Evolutionary conservation across 805 yeast species (phyloP), one percentile per base, ranked within the genome.

Genomic region (Sugiyamaella americana): DNA sequence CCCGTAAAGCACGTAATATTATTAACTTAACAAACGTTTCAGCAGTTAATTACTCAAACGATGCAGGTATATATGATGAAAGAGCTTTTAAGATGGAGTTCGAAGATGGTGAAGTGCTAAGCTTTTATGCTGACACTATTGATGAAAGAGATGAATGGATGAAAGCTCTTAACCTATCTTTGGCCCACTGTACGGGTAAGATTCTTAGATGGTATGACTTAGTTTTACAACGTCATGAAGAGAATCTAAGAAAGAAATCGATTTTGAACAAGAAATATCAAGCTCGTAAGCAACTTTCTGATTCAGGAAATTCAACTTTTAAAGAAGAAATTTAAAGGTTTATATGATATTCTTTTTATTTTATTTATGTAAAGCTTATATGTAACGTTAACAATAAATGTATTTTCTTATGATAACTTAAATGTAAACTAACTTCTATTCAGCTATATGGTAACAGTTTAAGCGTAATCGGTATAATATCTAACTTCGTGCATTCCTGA

Each of bases 101-200:
- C 64, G 73, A 76, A 34, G 84, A 88, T 58, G 87, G 84, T 3
- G 96, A 87, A 63, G 68, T 75, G 2, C 81, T 88, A 44, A 83
- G 79, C 51, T 85, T 89, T 63, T 86, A 85, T 11, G 91, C 96
- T n/a, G 93, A 86, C 47, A 78, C 81, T 40, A 72, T 68, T 38
- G 69, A 64, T 10, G 83, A 79, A 41, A 82, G 79, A 62, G 61
- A 64, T 20, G 68, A 69, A 43, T 89, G 97, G 97, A 74, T 83
- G 44, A 56, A 63, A 2, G 63, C 72, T 1, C 63, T 89, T 48
- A 80, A 80, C 49, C 69, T 69, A 41, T 75, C 83, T 17, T 73
- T 82, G 47, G 51, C 48, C 16, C 52, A 49, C 24, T 50, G 53
- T 30, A 23, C 43, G 10, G 55, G 55, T 2, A 50, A 50, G 29